A percentile compares a stretch with the other conserved stretches of the same genome.
Evolutionary conservation across 2,329 filamentous ascomycete genomes (phyloP).

Genomic region (Scolecobasidium constrictum): DNA sequence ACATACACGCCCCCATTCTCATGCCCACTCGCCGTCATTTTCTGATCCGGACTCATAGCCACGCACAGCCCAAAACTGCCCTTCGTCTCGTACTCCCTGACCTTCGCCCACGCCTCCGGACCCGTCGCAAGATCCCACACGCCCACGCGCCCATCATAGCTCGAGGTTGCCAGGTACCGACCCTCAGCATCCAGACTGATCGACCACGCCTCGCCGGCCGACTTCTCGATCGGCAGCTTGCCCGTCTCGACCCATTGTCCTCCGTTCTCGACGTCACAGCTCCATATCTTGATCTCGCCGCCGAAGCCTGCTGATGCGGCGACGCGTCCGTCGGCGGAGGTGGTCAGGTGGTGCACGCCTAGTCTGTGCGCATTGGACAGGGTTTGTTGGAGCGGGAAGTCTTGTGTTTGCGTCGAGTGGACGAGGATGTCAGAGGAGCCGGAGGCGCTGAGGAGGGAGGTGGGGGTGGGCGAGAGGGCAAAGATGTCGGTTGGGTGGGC

Average conservation of each 20-base stretch:
- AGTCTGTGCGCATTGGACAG: slow-evolving; percentile 68
- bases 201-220: slow-evolving; percentile 54
- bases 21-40: slow-evolving; percentile 82
- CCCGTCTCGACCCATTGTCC: slow-evolving; percentile 14
- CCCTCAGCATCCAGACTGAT: slow-evolving; percentile 77
- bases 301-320: slow-evolving; percentile 82
- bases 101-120: slow-evolving; percentile 43
- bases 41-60: slow-evolving; percentile 68
- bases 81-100: slow-evolving; percentile 81
- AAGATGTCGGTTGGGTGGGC: slow-evolving; percentile 81
- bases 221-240: neutral
- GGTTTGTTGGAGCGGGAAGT: slow-evolving; percentile 69
- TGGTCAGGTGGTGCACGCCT: slow-evolving; percentile 82
- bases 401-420: slow-evolving; percentile 59
- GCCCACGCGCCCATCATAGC: slow-evolving; percentile 77
- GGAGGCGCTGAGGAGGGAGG: slow-evolving; percentile 68
- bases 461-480: slow-evolving; percentile 64
- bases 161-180: slow-evolving; percentile 73
- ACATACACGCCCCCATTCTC: slow-evolving; percentile 87
- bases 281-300: slow-evolving; percentile 81
- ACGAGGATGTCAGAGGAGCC: slow-evolving; percentile 75
- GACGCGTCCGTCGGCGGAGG: slow-evolving; percentile 55
- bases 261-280: slow-evolving; percentile 37
- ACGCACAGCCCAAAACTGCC: slow-evolving; percentile 86
- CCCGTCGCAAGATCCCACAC: slow-evolving; percentile 60